Evolutionary conservation across 805 yeast species (phyloP).

Genomic region (Candida schatavii): DNA sequence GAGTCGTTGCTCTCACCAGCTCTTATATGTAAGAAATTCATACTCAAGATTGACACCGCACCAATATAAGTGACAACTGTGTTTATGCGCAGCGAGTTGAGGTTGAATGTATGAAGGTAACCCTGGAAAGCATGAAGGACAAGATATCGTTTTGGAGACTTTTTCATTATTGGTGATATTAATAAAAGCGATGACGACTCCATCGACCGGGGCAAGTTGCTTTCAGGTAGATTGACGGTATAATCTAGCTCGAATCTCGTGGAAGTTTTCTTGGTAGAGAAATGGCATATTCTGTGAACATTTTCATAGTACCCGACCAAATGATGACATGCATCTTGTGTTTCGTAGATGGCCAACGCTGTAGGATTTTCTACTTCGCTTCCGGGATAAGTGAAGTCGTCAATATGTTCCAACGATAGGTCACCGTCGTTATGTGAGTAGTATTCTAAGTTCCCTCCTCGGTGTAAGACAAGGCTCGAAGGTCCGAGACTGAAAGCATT

Average conservation of each 20-base stretch:
- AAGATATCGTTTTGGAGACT: slow-evolving; percentile 13
- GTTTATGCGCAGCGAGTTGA: background rate
- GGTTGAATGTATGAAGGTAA: background rate
- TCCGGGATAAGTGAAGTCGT: background rate
- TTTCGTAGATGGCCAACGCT: background rate
- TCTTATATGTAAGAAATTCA: slow-evolving; percentile 5
- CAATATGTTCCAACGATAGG: background rate
- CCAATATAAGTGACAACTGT: slow-evolving; percentile 9
- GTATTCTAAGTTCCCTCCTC: background rate
- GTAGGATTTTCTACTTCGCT: background rate
- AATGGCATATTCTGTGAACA: background rate
- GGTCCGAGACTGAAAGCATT: background rate
- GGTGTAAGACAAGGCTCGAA: background rate
- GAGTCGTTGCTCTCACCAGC: background rate
- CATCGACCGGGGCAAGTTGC: slow-evolving; percentile 9
- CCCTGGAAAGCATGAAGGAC: slow-evolving; percentile 16
- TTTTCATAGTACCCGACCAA: background rate
- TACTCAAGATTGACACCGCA: slow-evolving; percentile 10
- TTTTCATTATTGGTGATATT: background rate
- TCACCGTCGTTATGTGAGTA: background rate
- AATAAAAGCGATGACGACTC: slow-evolving; percentile 17
- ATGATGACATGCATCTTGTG: background rate
- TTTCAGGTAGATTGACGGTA: background rate
- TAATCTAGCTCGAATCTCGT: background rate
- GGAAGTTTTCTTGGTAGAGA: background rate